Base-by-base conservation (phyloP, 2,329 filamentous ascomycete genomes). In the Clonostachys rosea region DNA sequence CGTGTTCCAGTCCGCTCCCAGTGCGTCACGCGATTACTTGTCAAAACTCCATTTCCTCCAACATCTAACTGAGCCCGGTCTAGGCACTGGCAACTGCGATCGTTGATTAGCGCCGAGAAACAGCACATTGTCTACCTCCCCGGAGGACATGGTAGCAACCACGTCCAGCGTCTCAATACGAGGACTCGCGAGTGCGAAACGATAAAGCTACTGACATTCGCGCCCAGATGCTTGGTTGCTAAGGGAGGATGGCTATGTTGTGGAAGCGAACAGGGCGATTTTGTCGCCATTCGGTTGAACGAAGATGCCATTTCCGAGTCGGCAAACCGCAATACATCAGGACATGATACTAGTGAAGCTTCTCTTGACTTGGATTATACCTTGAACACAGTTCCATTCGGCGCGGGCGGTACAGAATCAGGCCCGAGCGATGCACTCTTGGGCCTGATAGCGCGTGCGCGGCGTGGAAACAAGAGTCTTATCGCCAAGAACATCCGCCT, bases 181-280 rank as follows among this genome's bases (percentile, higher is more conserved):
- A 79, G 69, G 50, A 84, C 79, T 55, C 82, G 75, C 63, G 87
- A 84, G 74, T 84, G 81, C 70, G 88, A 86, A 68, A 86, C 79
- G 51, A 81, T 89, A 64, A 89, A 82, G 45, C 73, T 83, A 33
- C 74, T 91, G 54, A 83, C 76, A 54, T 94, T 84, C 66, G 79
- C 66, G 57, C 87, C 91, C n/a, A 81, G 89, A 68, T 97, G 92
- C 65, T 80, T 96, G 7, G 87, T 89, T n/a, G 87, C 89, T 8
- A 86, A 84, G 46, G 81, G 88, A 58, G 91, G 91, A 45, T 97
- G 89, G 86, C 78, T 97, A 36, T 96, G 89, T 58, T 89, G 91
- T 42, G 94, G 92, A 42, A 92, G 92, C 49, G 87, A 95, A 58
- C 82, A 83, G 54, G 94, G 94, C 48, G 87, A 95, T 61, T 96